phyloP scores from a whole-genome alignment of 108 stramenopile species.

The Nannochloropsis oceanica region DNA sequence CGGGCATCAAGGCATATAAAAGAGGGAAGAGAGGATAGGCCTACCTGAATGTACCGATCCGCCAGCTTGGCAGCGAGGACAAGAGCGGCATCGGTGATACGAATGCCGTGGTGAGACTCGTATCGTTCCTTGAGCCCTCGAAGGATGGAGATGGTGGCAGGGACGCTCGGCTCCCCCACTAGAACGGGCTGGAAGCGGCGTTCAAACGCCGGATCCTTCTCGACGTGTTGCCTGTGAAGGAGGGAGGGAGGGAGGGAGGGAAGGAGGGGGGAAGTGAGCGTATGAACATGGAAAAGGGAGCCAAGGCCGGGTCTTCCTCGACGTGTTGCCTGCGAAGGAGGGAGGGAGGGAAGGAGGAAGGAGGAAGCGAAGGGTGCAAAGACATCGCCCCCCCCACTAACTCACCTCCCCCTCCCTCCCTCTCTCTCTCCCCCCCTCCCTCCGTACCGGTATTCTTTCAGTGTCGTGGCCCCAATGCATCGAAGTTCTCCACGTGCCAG shows the following conservation, averaged over 20 bases:
- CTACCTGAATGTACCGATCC: slow-evolving; percentile 60
- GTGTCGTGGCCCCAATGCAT: slow-evolving; percentile 91
- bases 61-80: slow-evolving; percentile 68
- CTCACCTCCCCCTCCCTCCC: slow-evolving; percentile 49
- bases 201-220: slow-evolving; percentile 90
- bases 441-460: slow-evolving; percentile 71
- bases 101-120: slow-evolving; percentile 78
- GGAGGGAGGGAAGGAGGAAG: slow-evolving; percentile 31
- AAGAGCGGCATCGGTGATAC: slow-evolving; percentile 62
- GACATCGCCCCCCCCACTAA: background rate
- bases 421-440: slow-evolving; percentile 20
- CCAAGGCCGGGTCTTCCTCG: slow-evolving; percentile 83
- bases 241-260: slow-evolving; percentile 57
- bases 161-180: slow-evolving; percentile 75
- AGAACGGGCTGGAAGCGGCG: slow-evolving; percentile 84
- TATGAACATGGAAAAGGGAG: slow-evolving; percentile 85
- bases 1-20: no score
- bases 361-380: slow-evolving; percentile 43
- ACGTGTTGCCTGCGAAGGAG: slow-evolving; percentile 53
- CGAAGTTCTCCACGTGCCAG: slow-evolving; percentile 86
- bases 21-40: no score
- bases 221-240: slow-evolving; percentile 43
- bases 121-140: slow-evolving; percentile 82
- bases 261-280: slow-evolving; percentile 53
- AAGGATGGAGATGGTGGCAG: slow-evolving; percentile 81